These are phyloP conservation scores for Penicillium paneum DNA, from an alignment of 2,329 filamentous ascomycete genomes.

Conservation along the genomic window DNA sequence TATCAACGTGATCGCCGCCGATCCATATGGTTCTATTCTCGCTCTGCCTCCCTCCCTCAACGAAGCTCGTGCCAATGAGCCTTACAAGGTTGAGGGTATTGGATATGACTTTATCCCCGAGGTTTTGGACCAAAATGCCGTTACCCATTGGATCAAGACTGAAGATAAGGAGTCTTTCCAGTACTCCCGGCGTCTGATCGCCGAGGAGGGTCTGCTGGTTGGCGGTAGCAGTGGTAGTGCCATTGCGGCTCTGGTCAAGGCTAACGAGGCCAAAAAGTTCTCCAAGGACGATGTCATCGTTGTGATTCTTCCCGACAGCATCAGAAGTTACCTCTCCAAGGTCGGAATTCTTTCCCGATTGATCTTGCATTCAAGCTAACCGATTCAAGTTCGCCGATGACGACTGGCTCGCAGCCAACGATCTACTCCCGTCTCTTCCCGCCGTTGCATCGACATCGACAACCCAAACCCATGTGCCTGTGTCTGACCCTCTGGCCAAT, in stretches of 20 bases:
- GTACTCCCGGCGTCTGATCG: constrained; percentile 83
- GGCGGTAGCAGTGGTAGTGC: constrained; percentile 93
- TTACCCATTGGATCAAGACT: constrained; percentile 98
- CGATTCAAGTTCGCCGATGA: constrained; percentile 77
- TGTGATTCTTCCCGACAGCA: constrained; percentile 89
- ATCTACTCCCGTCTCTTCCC: constrained; percentile 69
- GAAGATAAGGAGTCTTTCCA: constrained; percentile 87
- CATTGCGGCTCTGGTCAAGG: constrained; percentile 75
- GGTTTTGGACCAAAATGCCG: constrained; percentile 73
- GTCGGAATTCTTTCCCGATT: constrained; percentile 33
- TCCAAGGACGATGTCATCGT: constrained; percentile 83
- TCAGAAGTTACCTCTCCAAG: constrained; percentile 94
- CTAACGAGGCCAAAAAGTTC: constrained; percentile 72
- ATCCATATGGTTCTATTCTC: constrained; percentile 87
- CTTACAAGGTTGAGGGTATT: constrained; percentile 98
- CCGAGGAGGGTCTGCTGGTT: constrained; percentile 89
- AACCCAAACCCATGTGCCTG: constrained; percentile 27
- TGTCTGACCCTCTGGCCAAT: constrained; percentile 67
- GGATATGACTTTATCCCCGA: constrained; percentile 98
- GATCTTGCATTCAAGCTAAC: constrained; percentile 10
- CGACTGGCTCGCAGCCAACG: constrained; percentile 96
- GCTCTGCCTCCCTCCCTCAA: constrained; percentile 79
- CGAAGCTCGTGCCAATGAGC: constrained; percentile 71
- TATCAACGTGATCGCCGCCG: constrained; percentile 86
- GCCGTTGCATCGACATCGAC: constrained; percentile 38